Base-by-base conservation (phyloP, 768 basidiomycete species). In the Floccularia luteovirens region DNA sequence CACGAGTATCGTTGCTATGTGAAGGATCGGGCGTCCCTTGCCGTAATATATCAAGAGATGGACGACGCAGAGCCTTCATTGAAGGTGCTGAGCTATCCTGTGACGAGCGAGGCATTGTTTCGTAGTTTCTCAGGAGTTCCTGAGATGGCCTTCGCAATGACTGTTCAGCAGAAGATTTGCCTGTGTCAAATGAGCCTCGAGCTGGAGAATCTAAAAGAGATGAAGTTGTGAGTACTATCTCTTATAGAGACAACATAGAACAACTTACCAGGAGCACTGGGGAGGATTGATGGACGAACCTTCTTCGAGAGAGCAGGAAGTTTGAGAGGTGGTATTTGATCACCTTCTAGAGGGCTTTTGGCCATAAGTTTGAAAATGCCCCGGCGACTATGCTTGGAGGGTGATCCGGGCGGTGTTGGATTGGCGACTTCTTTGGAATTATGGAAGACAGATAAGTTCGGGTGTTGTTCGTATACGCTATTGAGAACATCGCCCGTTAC, bases 361-460 rank as follows among this genome's bases (percentile, higher is more conserved):
- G 75, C 69, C 38, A 68, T 54, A 2, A 76, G 69, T 56, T 74
- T 80, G 59, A 80, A 75, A 62, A 79, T 63, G 24, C 59, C 61
- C 32, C 64, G 59, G 38, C 69, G 65, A 24, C 60, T 57, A 46
- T 62, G 57, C 45, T 63, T 74, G 5, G 75, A 72, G 1, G 75
- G 77, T 0, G 75, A 79, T 20, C 58, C 57, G 1, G 75, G 75
- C 3, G 52, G 52, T 2, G 50, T 47, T 38, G 63, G 16, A 8
- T 14, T 8, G 6, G n/a, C 32, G 16, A 14, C 16, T 17, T 12
- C 58, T 24, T 63, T 57, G 28, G 56, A 45, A 31, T 59, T 48
- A 43, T 76, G 72, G 45, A 78, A 77, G 44, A 76, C 61, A 17
- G 79, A 79, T 38, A 78, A 52, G 54, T 77, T 79, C 17, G 75